These are phyloP conservation scores for Salvia splendens DNA, from an alignment of 257 asterid genomes.

Conservation along the genomic window DNA sequence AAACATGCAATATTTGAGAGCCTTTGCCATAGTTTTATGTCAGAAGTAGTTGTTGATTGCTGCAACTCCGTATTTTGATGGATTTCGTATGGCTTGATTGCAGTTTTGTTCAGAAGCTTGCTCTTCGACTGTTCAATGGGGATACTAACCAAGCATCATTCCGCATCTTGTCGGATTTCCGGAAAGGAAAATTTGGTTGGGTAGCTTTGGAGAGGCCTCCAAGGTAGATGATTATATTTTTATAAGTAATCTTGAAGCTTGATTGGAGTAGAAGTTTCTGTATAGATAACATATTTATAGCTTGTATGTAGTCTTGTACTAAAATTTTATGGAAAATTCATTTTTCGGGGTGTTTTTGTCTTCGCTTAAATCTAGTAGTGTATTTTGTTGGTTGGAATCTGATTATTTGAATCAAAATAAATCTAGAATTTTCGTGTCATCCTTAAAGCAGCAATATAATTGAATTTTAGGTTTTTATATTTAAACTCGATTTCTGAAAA, in stretches of 20 bases:
- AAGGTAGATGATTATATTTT: constrained; percentile 27
- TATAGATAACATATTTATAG: constrained; percentile 15
- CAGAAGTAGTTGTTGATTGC: not conserved
- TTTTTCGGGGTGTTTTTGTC: too few species aligned
- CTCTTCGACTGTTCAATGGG: constrained; percentile 73
- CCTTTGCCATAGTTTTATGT: not conserved
- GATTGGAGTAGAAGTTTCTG: not conserved
- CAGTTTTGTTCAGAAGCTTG: constrained; percentile 87
- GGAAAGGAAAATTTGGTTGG: constrained; percentile 90
- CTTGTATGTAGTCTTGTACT: too few species aligned
- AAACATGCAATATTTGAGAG: not conserved
- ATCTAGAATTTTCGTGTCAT: too few species aligned
- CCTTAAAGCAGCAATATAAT: too few species aligned
- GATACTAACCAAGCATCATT: constrained; percentile 86
- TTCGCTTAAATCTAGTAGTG: too few species aligned
- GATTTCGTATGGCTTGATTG: constrained; percentile 13
- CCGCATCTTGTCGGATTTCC: constrained; percentile 81
- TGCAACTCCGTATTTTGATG: constrained; percentile 1
- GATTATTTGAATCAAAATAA: too few species aligned
- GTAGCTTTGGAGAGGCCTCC: constrained; percentile 87
- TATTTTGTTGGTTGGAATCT: too few species aligned
- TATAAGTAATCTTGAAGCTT: not conserved
- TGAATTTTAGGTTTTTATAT: too few species aligned
- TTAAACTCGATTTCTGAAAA: too few species aligned
- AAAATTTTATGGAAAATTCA: not conserved